Evolutionary conservation across 495 filamentous ascomycete genomes (phyloP), one percentile per base, ranked within the genome.

Genomic region (Penicillium parvum): DNA sequence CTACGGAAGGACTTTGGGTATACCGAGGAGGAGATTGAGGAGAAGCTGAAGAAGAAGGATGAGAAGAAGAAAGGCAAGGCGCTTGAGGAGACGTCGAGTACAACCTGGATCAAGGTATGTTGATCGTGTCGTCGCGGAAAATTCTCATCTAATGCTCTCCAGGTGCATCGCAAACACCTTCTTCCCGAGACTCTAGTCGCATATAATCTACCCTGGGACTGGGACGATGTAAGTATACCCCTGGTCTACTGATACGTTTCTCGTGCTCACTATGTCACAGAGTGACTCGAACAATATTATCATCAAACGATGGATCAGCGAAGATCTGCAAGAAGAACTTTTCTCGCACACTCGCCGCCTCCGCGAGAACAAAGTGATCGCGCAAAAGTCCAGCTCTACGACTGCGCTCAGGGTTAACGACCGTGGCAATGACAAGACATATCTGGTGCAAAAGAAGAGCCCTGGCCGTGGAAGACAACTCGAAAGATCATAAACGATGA

Each of bases 281-380:
- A 53, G 75, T 67, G 83, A 90, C 48, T 71, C 75, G 35, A 79
- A 84, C 39, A 88, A 80, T 48, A 72, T 90, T 40, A 63, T 90
- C 41, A 87, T 90, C 71, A 86, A 86, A 60, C 72, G 77, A 40
- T 88, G 79, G 80, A 79, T 90, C 47, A 72, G 74, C 28, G 81
- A 88, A 60, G 74, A 79, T 47, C 76, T 87, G 53, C 86, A 88
- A 52, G 75, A 84, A 32, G 63, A 81, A 35, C 77, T 90, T 35
- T 90, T 86, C 68, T 67, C 75, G 9, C 84, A 90, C 68, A 86
- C 85, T 7, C 68, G 73, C 41, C 69, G 77, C 36, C 48, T 86
- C 46, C 78, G 84, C 22, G 73, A 83, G 48, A 57, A 60, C 53
- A 73, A 72, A 44, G 49, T 66, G 33, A 51, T 73, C 40, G 58